Evolutionary conservation across 1,284 basidiomycete species (phyloP).

Genomic region (Apiotrichum sp.): DNA sequence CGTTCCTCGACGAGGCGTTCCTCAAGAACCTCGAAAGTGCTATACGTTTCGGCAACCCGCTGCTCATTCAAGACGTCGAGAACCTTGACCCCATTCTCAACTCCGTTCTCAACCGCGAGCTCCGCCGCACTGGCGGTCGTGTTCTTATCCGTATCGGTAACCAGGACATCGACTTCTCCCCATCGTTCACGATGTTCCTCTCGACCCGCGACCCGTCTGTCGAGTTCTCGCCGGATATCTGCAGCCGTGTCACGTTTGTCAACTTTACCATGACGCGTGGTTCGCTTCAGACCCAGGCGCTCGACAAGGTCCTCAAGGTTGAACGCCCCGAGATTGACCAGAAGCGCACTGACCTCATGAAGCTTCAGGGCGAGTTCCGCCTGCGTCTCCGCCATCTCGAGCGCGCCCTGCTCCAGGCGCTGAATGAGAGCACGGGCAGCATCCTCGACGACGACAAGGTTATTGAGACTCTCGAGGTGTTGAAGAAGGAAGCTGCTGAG

Average conservation of each 20-base stretch:
- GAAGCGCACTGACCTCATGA: slow-evolving; percentile 94
- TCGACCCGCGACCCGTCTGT: slow-evolving; percentile 95
- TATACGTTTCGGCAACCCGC: slow-evolving; percentile 95
- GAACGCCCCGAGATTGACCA: slow-evolving; percentile 95
- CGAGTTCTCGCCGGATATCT: slow-evolving; percentile 96
- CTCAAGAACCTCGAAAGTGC: slow-evolving; percentile 97
- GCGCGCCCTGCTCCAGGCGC: slow-evolving; percentile 84
- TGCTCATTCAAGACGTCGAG: slow-evolving; percentile 97
- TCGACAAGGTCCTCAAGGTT: slow-evolving; percentile 94
- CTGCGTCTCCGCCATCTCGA: slow-evolving; percentile 88
- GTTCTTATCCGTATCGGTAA: slow-evolving; percentile 96
- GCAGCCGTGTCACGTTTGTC: slow-evolving; percentile 97
- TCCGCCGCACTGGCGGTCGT: slow-evolving; percentile 89
- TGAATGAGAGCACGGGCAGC: slow-evolving; percentile 95
- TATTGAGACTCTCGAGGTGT: slow-evolving; percentile 90
- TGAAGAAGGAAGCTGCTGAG: slow-evolving; percentile 96
- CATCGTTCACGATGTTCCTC: slow-evolving; percentile 98
- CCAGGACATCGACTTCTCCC: slow-evolving; percentile 99
- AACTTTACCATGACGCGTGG: slow-evolving; percentile 99
- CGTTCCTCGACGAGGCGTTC: slow-evolving; percentile 98
- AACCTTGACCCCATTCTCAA: slow-evolving; percentile 97
- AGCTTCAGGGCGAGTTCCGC: slow-evolving; percentile 96
- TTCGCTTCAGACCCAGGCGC: slow-evolving; percentile 94
- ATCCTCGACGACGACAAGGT: slow-evolving; percentile 99
- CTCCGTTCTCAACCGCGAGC: slow-evolving; percentile 94